phyloP scores from a whole-genome alignment of 768 basidiomycete species.

The Aureoboletus auriporus region DNA sequence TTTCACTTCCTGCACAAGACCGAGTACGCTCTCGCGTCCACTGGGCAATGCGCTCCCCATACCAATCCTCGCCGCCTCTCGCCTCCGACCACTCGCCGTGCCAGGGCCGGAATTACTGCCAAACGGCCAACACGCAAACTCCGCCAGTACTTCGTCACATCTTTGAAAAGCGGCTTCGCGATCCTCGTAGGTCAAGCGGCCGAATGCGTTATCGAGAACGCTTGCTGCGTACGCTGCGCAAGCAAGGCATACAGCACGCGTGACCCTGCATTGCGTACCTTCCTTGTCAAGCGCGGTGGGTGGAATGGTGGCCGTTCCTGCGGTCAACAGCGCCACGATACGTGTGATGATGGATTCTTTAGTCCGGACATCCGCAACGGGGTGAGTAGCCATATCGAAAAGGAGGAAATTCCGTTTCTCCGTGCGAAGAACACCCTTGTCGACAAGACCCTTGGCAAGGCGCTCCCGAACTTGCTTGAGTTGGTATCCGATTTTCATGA shows the following conservation, averaged over 20 bases:
- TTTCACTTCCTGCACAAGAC: conserved; percentile 68
- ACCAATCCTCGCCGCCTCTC: conserved; percentile 46
- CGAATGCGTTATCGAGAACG: conserved; percentile 93
- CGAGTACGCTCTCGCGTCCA: conserved; percentile 67
- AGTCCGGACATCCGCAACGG: conserved; percentile 87
- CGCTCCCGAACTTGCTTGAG: conserved; percentile 98
- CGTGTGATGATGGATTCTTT: conserved; percentile 84
- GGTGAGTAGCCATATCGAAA: conserved; percentile 99
- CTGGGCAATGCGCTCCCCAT: conserved; percentile 49
- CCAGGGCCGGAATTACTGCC: conserved; percentile 39
- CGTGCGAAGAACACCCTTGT: conserved; percentile 98
- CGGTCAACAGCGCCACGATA: conserved; percentile 72
- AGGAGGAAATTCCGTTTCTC: conserved; percentile 98
- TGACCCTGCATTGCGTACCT: conserved; percentile 73
- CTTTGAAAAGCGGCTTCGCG: conserved; percentile 90
- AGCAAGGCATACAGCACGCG: conserved; percentile 80
- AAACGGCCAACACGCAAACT: conserved; percentile 91
- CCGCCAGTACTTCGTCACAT: conserved; percentile 90
- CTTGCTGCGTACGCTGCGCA: conserved; percentile 93
- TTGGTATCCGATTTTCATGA: conserved; percentile 99
- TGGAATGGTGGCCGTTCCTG: conserved; percentile 78
- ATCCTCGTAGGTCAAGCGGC: conserved; percentile 85
- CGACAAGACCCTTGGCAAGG: conserved; percentile 93
- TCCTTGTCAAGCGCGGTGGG: conserved; percentile 70
- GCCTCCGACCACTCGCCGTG: conserved; percentile 36